Evolutionary conservation across 2,329 filamentous ascomycete species (phyloP), one percentile per base, ranked within the genome.

Genomic region (Neospermospora avenae): DNA sequence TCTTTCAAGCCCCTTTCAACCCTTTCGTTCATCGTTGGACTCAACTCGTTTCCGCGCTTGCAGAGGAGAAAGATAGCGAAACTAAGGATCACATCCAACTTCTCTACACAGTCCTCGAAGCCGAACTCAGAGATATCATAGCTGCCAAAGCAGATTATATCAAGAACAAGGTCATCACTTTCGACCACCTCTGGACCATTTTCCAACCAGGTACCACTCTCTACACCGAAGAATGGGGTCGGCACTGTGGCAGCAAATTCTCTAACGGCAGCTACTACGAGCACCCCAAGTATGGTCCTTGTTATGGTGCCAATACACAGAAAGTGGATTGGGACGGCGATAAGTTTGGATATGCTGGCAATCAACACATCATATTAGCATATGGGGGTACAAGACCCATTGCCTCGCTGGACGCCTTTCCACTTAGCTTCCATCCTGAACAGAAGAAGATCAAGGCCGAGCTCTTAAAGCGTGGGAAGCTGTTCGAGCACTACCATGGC

Each of bases 21-120:
- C 82, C 84, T 0, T 83, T 90, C 52, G 82, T 89, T 42, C 85
- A 90, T 71, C 80, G 86, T 34, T 90, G 86, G 85, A 74, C 77
- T 1, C 68, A 74, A 6, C 77, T 86, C 39, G 65, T 70, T 10
- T 69, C 74, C 3, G 76, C 77, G 24, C 73, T 77, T 45, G 69
- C 78, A 10, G 74, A 77, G 34, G 66, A 76, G 7, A 68, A 74
- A 1, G 80, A 84, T 16, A 66, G 71, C 3, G 72, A 69, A 18
- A 79, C 78, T 1, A 78, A 75, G 48, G 72, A 77, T 31, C 80
- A 84, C 63, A 68, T 83, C 2, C 67, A 74, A 6, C 67, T 84
- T 0, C 70, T 86, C 10, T 74, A 77, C 62, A 73, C 74, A 31
- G 76, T 80, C 20, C 71, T 86, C 25, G 73, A 77, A 48, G 75